Percentiles rank a stretch among this genome's conserved stretches.
Conservation (phyloP, 305 asterid species). For the Rubia peregrina region DNA sequence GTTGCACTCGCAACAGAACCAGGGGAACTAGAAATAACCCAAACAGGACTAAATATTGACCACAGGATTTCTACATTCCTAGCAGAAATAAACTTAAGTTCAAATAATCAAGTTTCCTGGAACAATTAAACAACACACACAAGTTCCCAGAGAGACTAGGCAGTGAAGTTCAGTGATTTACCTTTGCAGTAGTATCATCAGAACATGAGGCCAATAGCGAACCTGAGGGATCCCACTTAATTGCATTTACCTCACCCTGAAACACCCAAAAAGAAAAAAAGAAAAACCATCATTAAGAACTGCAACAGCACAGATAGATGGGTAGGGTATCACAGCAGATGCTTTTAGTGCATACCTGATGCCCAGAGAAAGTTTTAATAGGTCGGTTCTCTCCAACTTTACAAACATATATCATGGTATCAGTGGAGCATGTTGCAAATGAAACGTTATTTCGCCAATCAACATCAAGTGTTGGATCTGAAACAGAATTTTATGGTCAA, state of each 20-base stretch:
- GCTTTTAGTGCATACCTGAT: constrained; percentile 50
- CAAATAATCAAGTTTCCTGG: not conserved
- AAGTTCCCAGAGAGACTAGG: not conserved
- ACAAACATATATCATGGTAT: constrained; percentile 87
- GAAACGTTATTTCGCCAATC: constrained; percentile 90
- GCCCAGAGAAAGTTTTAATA: constrained; percentile 73
- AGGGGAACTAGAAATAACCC: not conserved
- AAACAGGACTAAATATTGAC: not conserved
- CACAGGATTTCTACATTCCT: not conserved
- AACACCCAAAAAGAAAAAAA: constrained; percentile 14
- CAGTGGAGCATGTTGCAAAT: constrained; percentile 96
- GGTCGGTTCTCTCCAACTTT: constrained; percentile 89
- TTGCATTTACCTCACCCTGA: constrained; percentile 94
- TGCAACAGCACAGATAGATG: not conserved
- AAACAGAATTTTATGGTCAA: constrained; percentile 5
- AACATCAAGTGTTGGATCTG: constrained; percentile 96
- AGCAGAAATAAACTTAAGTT: constrained; percentile 14
- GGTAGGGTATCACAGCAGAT: not conserved
- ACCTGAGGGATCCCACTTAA: constrained; percentile 97
- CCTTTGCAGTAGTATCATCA: constrained; percentile 93
- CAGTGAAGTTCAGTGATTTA: constrained; percentile 15
- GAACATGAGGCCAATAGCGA: constrained; percentile 89
- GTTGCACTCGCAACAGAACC: not conserved
- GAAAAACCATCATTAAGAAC: not conserved
- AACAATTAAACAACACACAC: too few relatives aligned